These are phyloP conservation scores for Neodidymelliopsis sp. DNA, from an alignment of 2,329 filamentous ascomycete species.

Conservation along the genomic window DNA sequence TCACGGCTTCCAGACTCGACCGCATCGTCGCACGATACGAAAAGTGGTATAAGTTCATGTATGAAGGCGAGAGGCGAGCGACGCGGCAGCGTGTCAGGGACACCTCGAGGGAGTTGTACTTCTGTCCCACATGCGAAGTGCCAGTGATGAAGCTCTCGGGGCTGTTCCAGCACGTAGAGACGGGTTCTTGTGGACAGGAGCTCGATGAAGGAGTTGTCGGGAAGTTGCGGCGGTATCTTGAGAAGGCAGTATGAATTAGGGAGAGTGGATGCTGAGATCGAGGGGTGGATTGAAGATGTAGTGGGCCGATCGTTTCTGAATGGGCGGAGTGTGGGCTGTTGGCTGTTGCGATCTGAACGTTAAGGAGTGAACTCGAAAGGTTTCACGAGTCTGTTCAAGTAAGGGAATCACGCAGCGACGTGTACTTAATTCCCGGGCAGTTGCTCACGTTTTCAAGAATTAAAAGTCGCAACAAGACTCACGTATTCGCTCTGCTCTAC, in stretches of 20 bases:
- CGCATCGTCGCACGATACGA: neutral
- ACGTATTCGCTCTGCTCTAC: neutral
- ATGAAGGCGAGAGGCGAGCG: too few species aligned
- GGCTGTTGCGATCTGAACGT: too few species aligned
- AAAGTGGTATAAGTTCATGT: too few species aligned
- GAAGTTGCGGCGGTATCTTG: neutral
- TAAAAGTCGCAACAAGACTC: neutral
- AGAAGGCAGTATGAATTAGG: neutral
- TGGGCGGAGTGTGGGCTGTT: too few species aligned
- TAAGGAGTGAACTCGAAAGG: too few species aligned
- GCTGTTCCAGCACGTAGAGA: slow-evolving; percentile 18
- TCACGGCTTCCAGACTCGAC: neutral
- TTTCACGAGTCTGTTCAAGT: too few species aligned
- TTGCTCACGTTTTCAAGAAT: neutral
- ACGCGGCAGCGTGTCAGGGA: neutral
- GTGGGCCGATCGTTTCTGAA: too few species aligned
- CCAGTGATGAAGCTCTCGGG: slow-evolving; percentile 7
- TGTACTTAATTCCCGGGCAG: too few species aligned
- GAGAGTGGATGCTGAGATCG: too few species aligned
- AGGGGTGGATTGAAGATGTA: too few species aligned
- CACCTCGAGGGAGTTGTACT: slow-evolving; percentile 14
- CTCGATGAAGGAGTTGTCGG: slow-evolving; percentile 1
- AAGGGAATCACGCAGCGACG: too few species aligned
- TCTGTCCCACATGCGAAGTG: slow-evolving; percentile 4
- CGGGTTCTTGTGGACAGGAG: slow-evolving; percentile 9